phyloP scores from a whole-genome alignment of 257 asterid genomes.

The Salvia miltiorrhiza region DNA sequence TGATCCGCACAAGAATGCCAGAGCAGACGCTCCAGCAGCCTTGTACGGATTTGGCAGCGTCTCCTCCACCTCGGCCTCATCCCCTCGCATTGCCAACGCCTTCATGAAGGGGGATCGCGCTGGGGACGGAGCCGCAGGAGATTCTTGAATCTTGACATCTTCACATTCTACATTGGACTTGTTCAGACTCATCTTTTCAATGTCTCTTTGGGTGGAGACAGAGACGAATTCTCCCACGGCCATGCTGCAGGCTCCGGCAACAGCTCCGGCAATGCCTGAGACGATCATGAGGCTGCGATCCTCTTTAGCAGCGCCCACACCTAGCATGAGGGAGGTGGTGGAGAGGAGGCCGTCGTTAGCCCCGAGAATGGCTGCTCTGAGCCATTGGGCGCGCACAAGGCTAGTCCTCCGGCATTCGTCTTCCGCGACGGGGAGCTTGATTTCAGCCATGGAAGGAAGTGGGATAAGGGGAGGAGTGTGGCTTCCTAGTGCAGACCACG shows the following conservation, averaged over 20 bases:
- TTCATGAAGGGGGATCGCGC: constrained; percentile 36
- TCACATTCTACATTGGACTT: not conserved
- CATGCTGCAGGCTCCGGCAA: constrained; percentile 76
- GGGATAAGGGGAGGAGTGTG: constrained; percentile 44
- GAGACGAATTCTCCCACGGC: constrained; percentile 66
- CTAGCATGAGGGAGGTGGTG: constrained; percentile 58
- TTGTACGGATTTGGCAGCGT: constrained; percentile 45
- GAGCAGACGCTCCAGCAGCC: constrained; percentile 49
- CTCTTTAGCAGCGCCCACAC: constrained; percentile 60
- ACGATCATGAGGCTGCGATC: constrained; percentile 44
- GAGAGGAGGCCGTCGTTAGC: constrained; percentile 65
- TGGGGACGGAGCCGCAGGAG: constrained; percentile 8
- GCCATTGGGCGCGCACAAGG: constrained; percentile 53
- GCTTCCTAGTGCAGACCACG: constrained; percentile 30
- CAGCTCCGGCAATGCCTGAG: constrained; percentile 57
- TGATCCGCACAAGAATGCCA: constrained; percentile 53
- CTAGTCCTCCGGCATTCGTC: constrained; percentile 10
- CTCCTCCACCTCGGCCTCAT: not conserved
- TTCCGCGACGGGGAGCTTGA: constrained; percentile 15
- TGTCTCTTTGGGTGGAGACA: constrained; percentile 60
- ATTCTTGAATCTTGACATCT: not conserved
- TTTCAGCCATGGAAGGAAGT: constrained; percentile 24
- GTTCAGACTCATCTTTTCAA: constrained; percentile 16
- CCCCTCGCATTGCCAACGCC: constrained; percentile 15
- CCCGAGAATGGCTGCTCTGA: constrained; percentile 73